Evolutionary conservation across 768 basidiomycete genomes (phyloP).

Genomic region (Candolleomyces aberdarensis): DNA sequence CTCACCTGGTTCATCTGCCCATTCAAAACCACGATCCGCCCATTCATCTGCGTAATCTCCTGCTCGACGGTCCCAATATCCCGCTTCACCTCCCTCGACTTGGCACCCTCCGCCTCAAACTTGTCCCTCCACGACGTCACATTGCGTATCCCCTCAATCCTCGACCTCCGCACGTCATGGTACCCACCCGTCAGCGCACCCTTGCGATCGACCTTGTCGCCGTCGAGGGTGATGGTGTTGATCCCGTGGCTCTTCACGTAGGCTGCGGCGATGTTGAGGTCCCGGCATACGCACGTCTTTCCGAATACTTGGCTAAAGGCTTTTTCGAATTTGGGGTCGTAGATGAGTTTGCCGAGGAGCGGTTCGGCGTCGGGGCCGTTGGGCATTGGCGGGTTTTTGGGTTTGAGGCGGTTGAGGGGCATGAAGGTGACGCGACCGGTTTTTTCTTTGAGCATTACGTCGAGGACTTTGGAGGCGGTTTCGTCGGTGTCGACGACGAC

Average conservation of each 20-base stretch:
- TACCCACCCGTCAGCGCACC: constrained; percentile 96
- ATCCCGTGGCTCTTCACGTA: constrained; percentile 94
- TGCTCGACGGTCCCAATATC: constrained; percentile 76
- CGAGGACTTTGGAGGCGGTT: constrained; percentile 87
- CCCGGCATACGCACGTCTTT: constrained; percentile 93
- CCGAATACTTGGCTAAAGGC: constrained; percentile 98
- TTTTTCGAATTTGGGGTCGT: constrained; percentile 63
- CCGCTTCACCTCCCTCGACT: constrained; percentile 71
- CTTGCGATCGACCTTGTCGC: constrained; percentile 96
- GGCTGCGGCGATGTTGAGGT: constrained; percentile 87
- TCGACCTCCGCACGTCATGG: constrained; percentile 86
- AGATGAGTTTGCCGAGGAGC: constrained; percentile 79
- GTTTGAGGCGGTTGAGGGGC: constrained; percentile 92
- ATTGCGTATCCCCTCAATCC: constrained; percentile 82
- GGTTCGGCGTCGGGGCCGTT: constrained; percentile 78
- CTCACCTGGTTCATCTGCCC: constrained; percentile 70
- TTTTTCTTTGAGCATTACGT: constrained; percentile 91
- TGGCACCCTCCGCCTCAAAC: constrained; percentile 59
- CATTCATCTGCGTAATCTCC: constrained; percentile 74
- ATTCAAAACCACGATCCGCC: constrained; percentile 66
- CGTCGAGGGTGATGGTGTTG: constrained; percentile 96
- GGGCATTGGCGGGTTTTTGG: constrained; percentile 61
- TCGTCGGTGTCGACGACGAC: constrained; percentile 97
- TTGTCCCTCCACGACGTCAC: constrained; percentile 75
- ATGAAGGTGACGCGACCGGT: constrained; percentile 97